Evolutionary conservation across 148 eudicot species (phyloP).

Genomic region (Drosera capensis): DNA sequence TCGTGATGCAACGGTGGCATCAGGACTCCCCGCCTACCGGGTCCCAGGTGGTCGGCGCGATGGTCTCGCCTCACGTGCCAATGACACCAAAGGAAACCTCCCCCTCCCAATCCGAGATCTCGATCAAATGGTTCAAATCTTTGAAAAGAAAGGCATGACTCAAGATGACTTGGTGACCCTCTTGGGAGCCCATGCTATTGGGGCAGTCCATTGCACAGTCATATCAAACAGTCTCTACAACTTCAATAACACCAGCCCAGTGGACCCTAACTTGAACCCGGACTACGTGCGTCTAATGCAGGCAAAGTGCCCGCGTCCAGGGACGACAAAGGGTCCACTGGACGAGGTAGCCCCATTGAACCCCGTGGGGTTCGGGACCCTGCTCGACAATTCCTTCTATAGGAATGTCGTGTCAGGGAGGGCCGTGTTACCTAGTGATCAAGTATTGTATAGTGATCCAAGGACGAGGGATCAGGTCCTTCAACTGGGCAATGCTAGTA

Average conservation of each 20-base stretch:
- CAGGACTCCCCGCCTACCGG: slow-evolving; percentile 6
- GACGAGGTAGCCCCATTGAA: slow-evolving; percentile 2
- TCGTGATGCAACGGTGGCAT: slow-evolving; percentile 10
- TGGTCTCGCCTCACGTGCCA: slow-evolving; percentile 10
- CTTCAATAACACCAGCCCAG: background rate
- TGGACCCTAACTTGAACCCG: slow-evolving; percentile 7
- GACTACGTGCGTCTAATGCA: background rate
- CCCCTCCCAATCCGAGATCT: slow-evolving; percentile 9
- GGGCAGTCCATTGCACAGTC: slow-evolving; percentile 14
- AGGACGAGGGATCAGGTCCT: background rate
- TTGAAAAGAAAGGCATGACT: slow-evolving; percentile 15
- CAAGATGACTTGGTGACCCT: slow-evolving; percentile 17
- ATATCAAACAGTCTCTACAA: slow-evolving; percentile 3
- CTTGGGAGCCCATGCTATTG: slow-evolving; percentile 27
- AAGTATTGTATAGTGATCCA: slow-evolving; percentile 6
- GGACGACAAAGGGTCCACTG: background rate
- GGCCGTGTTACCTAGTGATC: slow-evolving; percentile 14
- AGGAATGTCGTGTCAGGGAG: slow-evolving; percentile 6
- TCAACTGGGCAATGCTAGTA: slow-evolving; percentile 9
- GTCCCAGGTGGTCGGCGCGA: slow-evolving; percentile 20
- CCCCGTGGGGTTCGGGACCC: background rate
- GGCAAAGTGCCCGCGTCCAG: background rate
- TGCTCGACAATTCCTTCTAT: slow-evolving; percentile 12
- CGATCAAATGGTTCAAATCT: background rate
- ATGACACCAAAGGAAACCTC: slow-evolving; percentile 5